phyloP scores from a whole-genome alignment of 306 rosid species.

The Begonia loranthoides region DNA sequence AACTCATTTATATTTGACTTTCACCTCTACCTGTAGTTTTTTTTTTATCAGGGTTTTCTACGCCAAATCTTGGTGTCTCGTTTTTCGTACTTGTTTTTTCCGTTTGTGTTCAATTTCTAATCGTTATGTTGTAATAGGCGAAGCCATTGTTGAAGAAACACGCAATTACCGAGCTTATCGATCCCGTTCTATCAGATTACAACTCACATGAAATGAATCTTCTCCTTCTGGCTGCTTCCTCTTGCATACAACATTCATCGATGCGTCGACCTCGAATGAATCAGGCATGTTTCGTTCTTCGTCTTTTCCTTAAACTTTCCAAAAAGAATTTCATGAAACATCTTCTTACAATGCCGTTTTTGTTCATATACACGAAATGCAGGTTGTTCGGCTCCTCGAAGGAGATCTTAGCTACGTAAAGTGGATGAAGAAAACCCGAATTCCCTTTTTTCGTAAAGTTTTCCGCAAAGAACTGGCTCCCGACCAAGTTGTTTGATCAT shows the following conservation, averaged over 20 bases:
- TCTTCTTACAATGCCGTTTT: too few relatives aligned
- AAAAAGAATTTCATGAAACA: too few relatives aligned
- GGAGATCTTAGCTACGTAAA: constrained; percentile 70
- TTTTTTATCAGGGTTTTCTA: background rate
- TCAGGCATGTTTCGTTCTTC: constrained; percentile 34
- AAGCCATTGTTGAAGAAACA: constrained; percentile 74
- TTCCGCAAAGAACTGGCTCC: constrained; percentile 38
- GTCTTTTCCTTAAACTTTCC: background rate
- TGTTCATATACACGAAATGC: constrained; percentile 10
- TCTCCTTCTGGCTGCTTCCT: constrained; percentile 60
- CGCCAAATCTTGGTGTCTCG: too few relatives aligned
- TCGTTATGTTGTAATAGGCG: constrained; percentile 27
- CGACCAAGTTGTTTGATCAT: too few relatives aligned
- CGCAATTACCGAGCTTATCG: constrained; percentile 37
- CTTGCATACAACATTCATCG: constrained; percentile 74
- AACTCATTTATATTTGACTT: too few relatives aligned
- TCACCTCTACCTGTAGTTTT: background rate
- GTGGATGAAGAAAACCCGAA: constrained; percentile 43
- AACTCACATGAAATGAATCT: constrained; percentile 44
- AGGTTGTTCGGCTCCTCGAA: constrained; percentile 62
- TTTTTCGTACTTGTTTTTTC: too few relatives aligned
- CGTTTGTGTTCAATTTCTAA: too few relatives aligned
- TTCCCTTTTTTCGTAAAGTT: constrained; percentile 45
- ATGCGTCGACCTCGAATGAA: constrained; percentile 69
- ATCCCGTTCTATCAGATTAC: constrained; percentile 47